Evolutionary conservation across 306 rosid species (phyloP).

Genomic region (Begonia peltatifolia): DNA sequence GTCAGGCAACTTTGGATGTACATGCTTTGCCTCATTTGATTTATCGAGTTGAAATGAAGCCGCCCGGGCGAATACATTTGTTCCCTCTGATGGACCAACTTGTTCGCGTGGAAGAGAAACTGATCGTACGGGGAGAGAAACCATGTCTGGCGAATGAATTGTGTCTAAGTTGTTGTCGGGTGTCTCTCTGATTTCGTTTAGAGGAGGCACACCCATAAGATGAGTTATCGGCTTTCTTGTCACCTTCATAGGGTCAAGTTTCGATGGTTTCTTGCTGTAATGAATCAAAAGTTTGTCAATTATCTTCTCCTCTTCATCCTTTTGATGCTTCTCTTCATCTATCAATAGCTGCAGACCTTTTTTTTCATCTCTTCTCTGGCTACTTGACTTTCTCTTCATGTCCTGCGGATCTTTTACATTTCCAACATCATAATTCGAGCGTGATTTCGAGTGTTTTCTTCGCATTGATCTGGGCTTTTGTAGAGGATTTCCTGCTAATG

Average conservation of each 20-base stretch:
- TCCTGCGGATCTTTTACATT: slow-evolving; percentile 27
- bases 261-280: slow-evolving; percentile 62
- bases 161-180: slow-evolving; percentile 23
- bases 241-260: slow-evolving; percentile 34
- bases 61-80: slow-evolving; percentile 55
- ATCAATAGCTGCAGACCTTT: slow-evolving; percentile 67
- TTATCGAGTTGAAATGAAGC: slow-evolving; percentile 66
- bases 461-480: slow-evolving; percentile 54
- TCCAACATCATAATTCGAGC: slow-evolving; percentile 25
- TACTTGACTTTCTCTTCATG: slow-evolving; percentile 44
- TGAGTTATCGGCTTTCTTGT: slow-evolving; percentile 55
- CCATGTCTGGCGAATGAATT: slow-evolving; percentile 18
- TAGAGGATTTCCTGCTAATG: slow-evolving; percentile 22
- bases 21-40: slow-evolving; percentile 51
- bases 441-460: slow-evolving; percentile 56
- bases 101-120: slow-evolving; percentile 61
- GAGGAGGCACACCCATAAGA: slow-evolving; percentile 23
- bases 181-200: slow-evolving; percentile 24
- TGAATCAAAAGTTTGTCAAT: slow-evolving; percentile 77
- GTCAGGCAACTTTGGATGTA: slow-evolving; percentile 86
- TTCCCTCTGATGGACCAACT: slow-evolving; percentile 25
- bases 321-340: slow-evolving; percentile 45
- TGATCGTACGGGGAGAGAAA: slow-evolving; percentile 37
- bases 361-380: slow-evolving; percentile 52
- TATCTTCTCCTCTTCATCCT: slow-evolving; percentile 72